A percentile compares a stretch with the other conserved stretches of the same genome.
phyloP scores from a whole-genome alignment of 2,329 filamentous ascomycete species.

The Aspergillus neoniger region DNA sequence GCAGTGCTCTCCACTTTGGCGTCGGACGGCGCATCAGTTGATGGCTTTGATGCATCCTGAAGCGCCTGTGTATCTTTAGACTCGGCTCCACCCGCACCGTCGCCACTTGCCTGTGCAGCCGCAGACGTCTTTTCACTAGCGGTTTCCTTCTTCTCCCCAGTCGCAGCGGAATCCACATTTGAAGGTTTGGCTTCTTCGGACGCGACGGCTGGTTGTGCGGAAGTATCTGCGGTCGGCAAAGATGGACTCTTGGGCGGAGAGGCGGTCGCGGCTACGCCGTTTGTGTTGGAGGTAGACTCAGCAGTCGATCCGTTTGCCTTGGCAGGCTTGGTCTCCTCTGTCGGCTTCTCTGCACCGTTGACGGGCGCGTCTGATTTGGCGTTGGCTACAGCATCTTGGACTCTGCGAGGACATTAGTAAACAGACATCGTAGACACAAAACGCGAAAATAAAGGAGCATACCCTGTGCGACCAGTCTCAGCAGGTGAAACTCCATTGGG shows the following conservation, averaged over 20 bases:
- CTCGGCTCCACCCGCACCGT: neutral
- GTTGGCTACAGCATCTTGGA: conserved; percentile 27
- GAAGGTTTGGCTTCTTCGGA: conserved; percentile 16
- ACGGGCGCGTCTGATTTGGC: conserved; percentile 25
- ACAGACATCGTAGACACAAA: neutral
- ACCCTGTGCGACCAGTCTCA: conserved; percentile 33
- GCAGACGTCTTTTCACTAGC: conserved; percentile 4
- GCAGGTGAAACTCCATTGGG: conserved; percentile 35
- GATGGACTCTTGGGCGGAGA: conserved; percentile 36
- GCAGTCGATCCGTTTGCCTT: conserved; percentile 35
- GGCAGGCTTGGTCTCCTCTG: conserved; percentile 20
- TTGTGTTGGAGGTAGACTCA: conserved; percentile 26
- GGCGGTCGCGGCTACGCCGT: conserved; percentile 30
- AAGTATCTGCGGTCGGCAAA: conserved; percentile 15
- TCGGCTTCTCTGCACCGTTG: conserved; percentile 14
- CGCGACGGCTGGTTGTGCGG: conserved; percentile 7
- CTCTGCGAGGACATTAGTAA: conserved; percentile 26
- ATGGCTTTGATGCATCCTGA: conserved; percentile 14
- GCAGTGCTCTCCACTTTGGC: conserved; percentile 22
- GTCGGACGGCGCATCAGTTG: conserved; percentile 14
- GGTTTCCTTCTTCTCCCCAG: conserved; percentile 14
- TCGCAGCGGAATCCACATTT: conserved; percentile 13
- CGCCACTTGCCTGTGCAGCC: conserved; percentile 3
- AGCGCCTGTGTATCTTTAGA: conserved; percentile 11
- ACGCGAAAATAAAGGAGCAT: conserved; percentile 21